Base-by-base conservation (phyloP, 345 rosid genomes). In the Nephelium lappaceum region DNA sequence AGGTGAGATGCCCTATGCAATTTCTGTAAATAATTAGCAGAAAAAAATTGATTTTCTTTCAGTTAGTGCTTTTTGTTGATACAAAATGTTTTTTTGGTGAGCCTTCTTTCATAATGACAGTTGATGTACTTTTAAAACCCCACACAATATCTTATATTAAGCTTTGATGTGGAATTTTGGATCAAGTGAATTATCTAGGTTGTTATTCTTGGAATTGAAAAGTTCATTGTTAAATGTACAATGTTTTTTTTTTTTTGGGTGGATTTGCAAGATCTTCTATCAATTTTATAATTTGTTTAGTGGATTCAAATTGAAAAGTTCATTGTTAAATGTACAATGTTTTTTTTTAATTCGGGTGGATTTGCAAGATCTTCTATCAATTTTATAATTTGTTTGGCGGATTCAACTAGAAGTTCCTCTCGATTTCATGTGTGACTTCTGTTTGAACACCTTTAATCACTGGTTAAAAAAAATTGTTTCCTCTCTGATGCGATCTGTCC, bases 1-100 rank as follows among this genome's bases (percentile, higher is more conserved):
- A 95, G 99, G 99, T 92, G 77, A 67, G 80, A 21, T 23, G 5
- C 66, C 47, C 18, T 41, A 9, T 67, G 45, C 42, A 19, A 16
- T 21, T 45, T 65, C 66, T 21, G 19, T 41, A 57, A 63, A 15
- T 73, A 0, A 42, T 73, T 41, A 16, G 41, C 23, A 18, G 42
- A 75, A 31, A 75, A 18, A 64, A 23, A 27, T 14, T 6, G 62
- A 18, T 25, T 74, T 64, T 14, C 69, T 62, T 45, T 24, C 31
- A 15, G 21, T 15, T 2, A 64, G 25, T 49, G 36, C 36, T 47
- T 75, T 45, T 25, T 65, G 60, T 75, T 18, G 12, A 74, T 62
- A 39, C 42, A 16, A 73, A 11, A 38, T 70, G 5, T 73, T 58
- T 23, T 8, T 63, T 53, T 63, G 15, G 24, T 31, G 25, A 43